Evolutionary conservation across 2,329 filamentous ascomycete species (phyloP), one percentile per base, ranked within the genome.

Genomic region (Byssoonygena ceratinophila): DNA sequence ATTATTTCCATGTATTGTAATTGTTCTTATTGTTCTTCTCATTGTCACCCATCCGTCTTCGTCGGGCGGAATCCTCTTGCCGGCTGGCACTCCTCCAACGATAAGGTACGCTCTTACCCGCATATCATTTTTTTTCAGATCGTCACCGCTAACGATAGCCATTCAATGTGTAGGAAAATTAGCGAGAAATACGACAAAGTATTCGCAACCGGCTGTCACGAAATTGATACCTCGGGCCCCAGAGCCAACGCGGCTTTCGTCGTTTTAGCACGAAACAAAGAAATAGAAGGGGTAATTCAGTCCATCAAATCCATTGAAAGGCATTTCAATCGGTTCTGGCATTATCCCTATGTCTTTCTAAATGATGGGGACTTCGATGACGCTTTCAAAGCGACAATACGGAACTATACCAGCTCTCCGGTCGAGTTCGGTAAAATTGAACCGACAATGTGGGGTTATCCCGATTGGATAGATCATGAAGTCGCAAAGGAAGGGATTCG

Each of bases 321-420:
- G 61, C 92, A 98, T 71, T 98, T 98, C 80, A 98, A 98, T 72
- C 82, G 90, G 60, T 98, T 91, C 90, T 98, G 89, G 68, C 82
- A 97, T 70, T 98, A 98, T 68, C 92, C 92, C 23, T 98, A 97
- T 66, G 91, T 97, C 60, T 97, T 98, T 70, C 76, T 98, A 60
- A 98, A 98, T 71, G 91, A 98, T 64, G 92, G 85, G 58, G 90
- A 97, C 54, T 98, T 98, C 78, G 90, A 97, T 70, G 81, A 87
- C 64, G 87, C 83, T 11, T 98, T 98, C 78, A 94, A 87, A 68
- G 85, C 91, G 61, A 84, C 83, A 0, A 81, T 98, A 54, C 74
- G 77, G 64, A 95, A 96, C 65, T 88, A 98, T 71, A 95, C 90
- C n/a, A 94, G 87, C 51, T 79, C 78, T 31, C 71, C 78, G 0